Evolutionary conservation across 202 grass and related monocot species (phyloP), one percentile per base, ranked within the genome.

Genomic region (Saccharum hybrid): DNA sequence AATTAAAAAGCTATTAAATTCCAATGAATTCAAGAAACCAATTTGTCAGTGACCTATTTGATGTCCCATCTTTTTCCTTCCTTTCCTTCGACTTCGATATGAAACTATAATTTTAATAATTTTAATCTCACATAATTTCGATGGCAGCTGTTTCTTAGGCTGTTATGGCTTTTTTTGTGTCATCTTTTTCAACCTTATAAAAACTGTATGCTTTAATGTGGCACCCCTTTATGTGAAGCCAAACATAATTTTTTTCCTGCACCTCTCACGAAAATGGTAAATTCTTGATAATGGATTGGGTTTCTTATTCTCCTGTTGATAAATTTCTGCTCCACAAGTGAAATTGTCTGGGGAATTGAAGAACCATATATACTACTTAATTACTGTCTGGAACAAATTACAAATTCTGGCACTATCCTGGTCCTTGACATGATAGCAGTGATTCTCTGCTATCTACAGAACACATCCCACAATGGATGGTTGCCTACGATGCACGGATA

Each of bases 1-100:
- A 54, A 15, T 31, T 75, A 9, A 56, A 64, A 62, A 26, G 63
- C 45, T 63, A 83, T 28, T 52, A 66, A 49, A 42, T 52, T 34
- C 42, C 31, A 72, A 61, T 65, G 39, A n/a, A n/a, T 64, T 23
- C 30, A 62, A 13, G 2, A 31, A 22, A 33, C 14, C 7, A 54
- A 30, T 23, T 38, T 52, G 19, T 52, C 14, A 39, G 15, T 11
- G 33, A 4, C 6, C 39, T 9, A 21, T 41, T 54, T 67, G 2
- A 51, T 0, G 54, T 57, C 63, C 11, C 52, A 60, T 34, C 41
- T 22, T n/a, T 8, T n/a, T n/a, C n/a, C n/a, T 21, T 48, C 34
- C 34, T 18, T 68, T 22, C 8, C 4, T 38, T 52, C 8, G 2
- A 38, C 7, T 38, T 52, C 8, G 5, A 38, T 23, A 26, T 23